These are phyloP conservation scores for Saccharomycopsis phalli DNA, from an alignment of 1,139 yeast genomes.

Conservation along the genomic window DNA sequence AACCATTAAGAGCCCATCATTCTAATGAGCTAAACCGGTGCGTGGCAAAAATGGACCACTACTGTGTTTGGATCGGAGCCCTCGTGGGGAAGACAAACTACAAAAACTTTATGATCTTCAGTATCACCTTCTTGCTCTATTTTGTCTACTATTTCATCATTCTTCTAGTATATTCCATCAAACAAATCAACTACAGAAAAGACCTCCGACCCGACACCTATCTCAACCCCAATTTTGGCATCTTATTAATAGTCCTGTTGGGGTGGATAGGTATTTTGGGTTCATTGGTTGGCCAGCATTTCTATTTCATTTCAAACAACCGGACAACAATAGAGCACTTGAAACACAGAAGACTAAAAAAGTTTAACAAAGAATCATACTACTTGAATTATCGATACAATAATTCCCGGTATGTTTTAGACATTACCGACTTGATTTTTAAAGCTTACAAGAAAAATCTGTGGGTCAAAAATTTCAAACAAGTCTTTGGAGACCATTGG, in stretches of 20 bases:
- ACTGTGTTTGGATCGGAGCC: slow-evolving; percentile 54
- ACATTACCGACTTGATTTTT: neutral
- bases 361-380: neutral
- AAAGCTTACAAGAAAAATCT: slow-evolving; percentile 13
- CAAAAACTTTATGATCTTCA: slow-evolving; percentile 41
- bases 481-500: slow-evolving; percentile 11
- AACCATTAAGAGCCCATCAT: slow-evolving; percentile 47
- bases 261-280: slow-evolving; percentile 10
- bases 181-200: slow-evolving; percentile 4
- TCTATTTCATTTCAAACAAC: slow-evolving; percentile 11
- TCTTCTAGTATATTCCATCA: slow-evolving; percentile 8
- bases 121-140: slow-evolving; percentile 30
- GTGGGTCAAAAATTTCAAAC: slow-evolving; percentile 8
- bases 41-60: slow-evolving; percentile 56
- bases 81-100: slow-evolving; percentile 51
- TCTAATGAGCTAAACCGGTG: slow-evolving; percentile 39
- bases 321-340: slow-evolving; percentile 18
- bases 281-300: slow-evolving; percentile 15
- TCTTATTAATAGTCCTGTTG: slow-evolving; percentile 6
- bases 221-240: slow-evolving; percentile 16
- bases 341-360: slow-evolving; percentile 3
- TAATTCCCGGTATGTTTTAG: slow-evolving; percentile 9
- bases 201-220: slow-evolving; percentile 1
- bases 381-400: slow-evolving; percentile 13
- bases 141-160: slow-evolving; percentile 28